A percentile compares a stretch with the other conserved stretches of the same genome.
Evolutionary conservation across 2,329 filamentous ascomycete species (phyloP).

Genomic region (Mariannaea elegans): DNA sequence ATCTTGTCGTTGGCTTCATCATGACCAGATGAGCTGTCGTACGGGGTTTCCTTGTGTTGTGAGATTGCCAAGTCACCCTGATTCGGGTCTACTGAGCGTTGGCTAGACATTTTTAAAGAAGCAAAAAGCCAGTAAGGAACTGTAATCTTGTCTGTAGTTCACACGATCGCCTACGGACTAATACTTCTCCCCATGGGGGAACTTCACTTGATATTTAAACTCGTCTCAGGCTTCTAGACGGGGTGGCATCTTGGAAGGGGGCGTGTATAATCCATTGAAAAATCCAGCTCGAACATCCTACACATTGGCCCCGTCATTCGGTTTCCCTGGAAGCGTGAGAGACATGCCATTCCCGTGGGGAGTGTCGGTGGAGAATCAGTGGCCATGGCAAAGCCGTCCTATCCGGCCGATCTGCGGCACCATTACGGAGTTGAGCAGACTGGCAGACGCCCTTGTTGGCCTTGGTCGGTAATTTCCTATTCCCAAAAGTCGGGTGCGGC

Average conservation of each 20-base stretch:
- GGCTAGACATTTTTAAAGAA: slow-evolving; percentile 39
- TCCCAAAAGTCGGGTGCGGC: background rate
- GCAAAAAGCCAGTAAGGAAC: background rate
- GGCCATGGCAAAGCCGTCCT: slow-evolving; percentile 15
- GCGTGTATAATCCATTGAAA: background rate
- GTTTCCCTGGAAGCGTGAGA: slow-evolving; percentile 23
- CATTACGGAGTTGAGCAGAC: slow-evolving; percentile 16
- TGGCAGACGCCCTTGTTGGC: background rate
- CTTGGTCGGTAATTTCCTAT: background rate
- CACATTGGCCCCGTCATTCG: background rate
- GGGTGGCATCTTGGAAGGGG: background rate
- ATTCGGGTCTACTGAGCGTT: slow-evolving; percentile 49
- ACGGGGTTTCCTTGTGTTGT: slow-evolving; percentile 47
- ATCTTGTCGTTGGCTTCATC: slow-evolving; percentile 22
- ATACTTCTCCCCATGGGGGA: slow-evolving; percentile 6
- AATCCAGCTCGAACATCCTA: slow-evolving; percentile 35
- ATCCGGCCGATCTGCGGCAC: slow-evolving; percentile 26
- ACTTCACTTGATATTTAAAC: slow-evolving; percentile 22
- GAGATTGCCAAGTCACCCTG: slow-evolving; percentile 46
- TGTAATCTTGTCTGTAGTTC: background rate
- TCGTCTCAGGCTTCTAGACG: background rate
- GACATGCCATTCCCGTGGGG: slow-evolving; percentile 21
- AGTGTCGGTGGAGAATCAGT: slow-evolving; percentile 4
- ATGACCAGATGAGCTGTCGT: slow-evolving; percentile 21
- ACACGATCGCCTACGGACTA: background rate